These are phyloP conservation scores for Mortierella sp. DNA, from an alignment of 371 early-diverging fungal genomes.

Conservation along the genomic window DNA sequence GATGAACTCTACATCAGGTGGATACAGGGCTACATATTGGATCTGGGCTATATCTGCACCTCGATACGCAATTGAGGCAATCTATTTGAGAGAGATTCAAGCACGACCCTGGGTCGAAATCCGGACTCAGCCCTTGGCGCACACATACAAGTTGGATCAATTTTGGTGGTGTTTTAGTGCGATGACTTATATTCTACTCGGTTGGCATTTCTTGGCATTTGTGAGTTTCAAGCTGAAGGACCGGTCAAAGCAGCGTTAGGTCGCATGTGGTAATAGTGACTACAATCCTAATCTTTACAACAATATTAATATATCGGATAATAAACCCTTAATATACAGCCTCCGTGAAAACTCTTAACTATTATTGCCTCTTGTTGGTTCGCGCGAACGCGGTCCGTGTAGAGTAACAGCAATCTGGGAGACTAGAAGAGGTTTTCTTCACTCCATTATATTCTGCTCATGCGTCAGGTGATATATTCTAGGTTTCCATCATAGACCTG, in stretches of 20 bases:
- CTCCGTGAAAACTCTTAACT: too few species aligned
- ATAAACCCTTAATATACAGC: not conserved
- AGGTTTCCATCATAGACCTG: too few species aligned
- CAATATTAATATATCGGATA: too few species aligned
- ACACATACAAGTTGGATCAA: constrained; percentile 41
- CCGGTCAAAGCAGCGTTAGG: constrained; percentile 55
- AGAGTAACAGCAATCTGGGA: too few species aligned
- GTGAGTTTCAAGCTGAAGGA: constrained; percentile 60
- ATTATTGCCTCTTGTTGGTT: too few species aligned
- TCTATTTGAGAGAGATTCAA: constrained; percentile 61
- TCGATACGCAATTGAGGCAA: constrained; percentile 65
- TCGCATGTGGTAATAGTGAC: too few species aligned
- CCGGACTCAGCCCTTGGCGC: constrained; percentile 17
- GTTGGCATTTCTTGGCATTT: constrained; percentile 62
- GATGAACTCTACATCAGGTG: constrained; percentile 32
- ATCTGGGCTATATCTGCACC: constrained; percentile 61
- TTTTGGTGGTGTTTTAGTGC: constrained; percentile 51
- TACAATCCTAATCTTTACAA: too few species aligned
- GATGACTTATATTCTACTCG: constrained; percentile 54
- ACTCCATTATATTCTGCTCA: too few species aligned
- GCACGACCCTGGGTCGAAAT: constrained; percentile 59
- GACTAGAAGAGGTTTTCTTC: too few species aligned
- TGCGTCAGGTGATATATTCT: too few species aligned
- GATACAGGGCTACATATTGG: constrained; percentile 49
- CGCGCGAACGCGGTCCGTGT: too few species aligned